Conservation (phyloP, 2,329 filamentous ascomycete genomes). For the Colletotrichum sublineola region DNA sequence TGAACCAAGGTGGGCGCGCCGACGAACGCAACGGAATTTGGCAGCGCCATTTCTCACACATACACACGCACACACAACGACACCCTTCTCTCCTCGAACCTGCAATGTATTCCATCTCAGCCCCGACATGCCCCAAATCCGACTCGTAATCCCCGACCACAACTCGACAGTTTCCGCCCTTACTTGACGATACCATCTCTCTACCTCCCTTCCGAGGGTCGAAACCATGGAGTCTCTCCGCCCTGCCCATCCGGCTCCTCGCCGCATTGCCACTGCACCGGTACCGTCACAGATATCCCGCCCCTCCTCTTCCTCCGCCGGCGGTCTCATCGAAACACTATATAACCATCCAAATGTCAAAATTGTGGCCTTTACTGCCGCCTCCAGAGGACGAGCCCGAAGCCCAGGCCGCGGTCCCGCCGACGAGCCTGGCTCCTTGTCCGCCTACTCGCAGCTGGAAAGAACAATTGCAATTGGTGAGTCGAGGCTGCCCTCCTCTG, state of each 20-base stretch:
- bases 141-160: conserved; percentile 11
- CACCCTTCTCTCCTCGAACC: background rate
- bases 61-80: background rate
- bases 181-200: conserved; percentile 22
- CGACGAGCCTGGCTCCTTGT: conserved; percentile 72
- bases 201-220: conserved; percentile 15
- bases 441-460: conserved; percentile 83
- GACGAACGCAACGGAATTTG: conserved; percentile 34
- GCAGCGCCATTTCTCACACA: background rate
- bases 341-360: conserved; percentile 81
- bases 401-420: conserved; percentile 51
- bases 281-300: conserved; percentile 45
- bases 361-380: conserved; percentile 69
- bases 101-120: conserved; percentile 29
- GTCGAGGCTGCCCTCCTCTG: conserved; percentile 45
- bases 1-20: conserved; percentile 15
- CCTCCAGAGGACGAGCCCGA: conserved; percentile 49
- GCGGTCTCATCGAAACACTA: conserved; percentile 73
- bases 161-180: conserved; percentile 15
- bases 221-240: conserved; percentile 41
- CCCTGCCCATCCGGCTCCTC: conserved; percentile 48
- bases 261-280: conserved; percentile 57
- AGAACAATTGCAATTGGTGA: conserved; percentile 83
- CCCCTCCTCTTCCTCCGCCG: conserved; percentile 44
- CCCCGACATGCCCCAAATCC: conserved; percentile 37